phyloP scores from a whole-genome alignment of 2,329 filamentous ascomycete species.

The Phialocephala sp. region DNA sequence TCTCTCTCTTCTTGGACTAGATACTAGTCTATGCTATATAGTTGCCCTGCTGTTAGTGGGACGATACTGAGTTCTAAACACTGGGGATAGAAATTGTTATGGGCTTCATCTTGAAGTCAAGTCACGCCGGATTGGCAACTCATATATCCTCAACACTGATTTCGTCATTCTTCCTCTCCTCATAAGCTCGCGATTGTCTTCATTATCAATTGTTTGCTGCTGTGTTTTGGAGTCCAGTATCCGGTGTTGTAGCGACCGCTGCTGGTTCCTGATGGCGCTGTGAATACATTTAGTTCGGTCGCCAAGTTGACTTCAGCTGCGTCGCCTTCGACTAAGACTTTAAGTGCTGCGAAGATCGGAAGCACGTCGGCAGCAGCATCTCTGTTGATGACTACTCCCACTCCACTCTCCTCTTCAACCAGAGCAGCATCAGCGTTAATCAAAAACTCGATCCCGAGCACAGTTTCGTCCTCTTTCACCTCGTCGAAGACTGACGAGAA shows the following conservation, averaged over 20 bases:
- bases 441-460: background rate
- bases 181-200: conserved; percentile 4
- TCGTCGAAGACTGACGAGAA: background rate
- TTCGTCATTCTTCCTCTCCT: background rate
- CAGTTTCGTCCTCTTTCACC: background rate
- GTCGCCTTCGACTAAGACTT: background rate
- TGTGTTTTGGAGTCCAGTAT: conserved; percentile 39
- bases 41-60: background rate
- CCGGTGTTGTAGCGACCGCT: background rate
- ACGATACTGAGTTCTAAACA: background rate
- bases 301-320: background rate
- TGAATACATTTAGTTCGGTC: background rate
- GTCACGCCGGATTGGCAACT: conserved; percentile 7
- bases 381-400: background rate
- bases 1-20: background rate
- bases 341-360: background rate
- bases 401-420: background rate
- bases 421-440: no score
- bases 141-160: conserved; percentile 14
- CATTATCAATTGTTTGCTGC: conserved; percentile 27
- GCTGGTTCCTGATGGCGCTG: background rate
- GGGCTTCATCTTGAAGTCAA: background rate
- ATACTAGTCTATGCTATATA: background rate
- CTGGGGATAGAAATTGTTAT: background rate
- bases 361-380: background rate